Evolutionary conservation across 441 rosid genomes (phyloP).

Genomic region (Populus hybrid): DNA sequence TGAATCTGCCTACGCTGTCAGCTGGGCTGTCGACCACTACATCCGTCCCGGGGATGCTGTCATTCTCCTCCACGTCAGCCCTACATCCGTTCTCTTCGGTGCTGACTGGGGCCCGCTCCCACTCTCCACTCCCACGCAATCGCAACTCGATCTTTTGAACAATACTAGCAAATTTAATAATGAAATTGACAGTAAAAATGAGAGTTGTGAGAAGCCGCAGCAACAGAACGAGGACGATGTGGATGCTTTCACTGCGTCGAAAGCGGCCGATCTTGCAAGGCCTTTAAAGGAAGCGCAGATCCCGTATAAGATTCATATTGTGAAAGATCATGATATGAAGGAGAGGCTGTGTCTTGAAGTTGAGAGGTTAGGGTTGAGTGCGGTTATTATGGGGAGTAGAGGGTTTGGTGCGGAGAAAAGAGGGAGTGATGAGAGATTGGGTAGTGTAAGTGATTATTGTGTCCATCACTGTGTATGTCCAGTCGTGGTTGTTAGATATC

Average conservation of each 20-base stretch:
- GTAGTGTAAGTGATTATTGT: conserved; percentile 39
- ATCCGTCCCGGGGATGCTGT: conserved; percentile 91
- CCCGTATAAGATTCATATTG: conserved; percentile 83
- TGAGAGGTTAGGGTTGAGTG: conserved; percentile 80
- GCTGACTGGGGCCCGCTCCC: conserved; percentile 95
- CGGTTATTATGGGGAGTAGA: conserved; percentile 86
- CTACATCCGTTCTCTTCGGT: conserved; percentile 81
- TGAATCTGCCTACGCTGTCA: conserved; percentile 69
- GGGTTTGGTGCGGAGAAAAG: conserved; percentile 73
- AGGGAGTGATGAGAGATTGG: conserved; percentile 72
- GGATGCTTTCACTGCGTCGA: conserved; percentile 66
- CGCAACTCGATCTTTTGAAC: neutral
- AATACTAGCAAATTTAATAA: neutral
- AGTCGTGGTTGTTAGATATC: conserved; percentile 75
- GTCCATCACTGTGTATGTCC: conserved; percentile 78
- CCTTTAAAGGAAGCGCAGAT: conserved; percentile 77
- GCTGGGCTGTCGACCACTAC: conserved; percentile 79
- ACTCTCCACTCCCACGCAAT: conserved; percentile 23
- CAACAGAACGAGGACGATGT: conserved; percentile 68
- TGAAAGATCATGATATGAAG: conserved; percentile 89
- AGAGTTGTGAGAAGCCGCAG: conserved; percentile 14
- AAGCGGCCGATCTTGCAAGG: conserved; percentile 65
- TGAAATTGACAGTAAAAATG: neutral
- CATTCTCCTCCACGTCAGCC: conserved; percentile 79
- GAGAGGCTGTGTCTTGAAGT: conserved; percentile 86